Conservation (phyloP, 768 basidiomycete genomes). For the Pulveroboletus ravenelii region DNA sequence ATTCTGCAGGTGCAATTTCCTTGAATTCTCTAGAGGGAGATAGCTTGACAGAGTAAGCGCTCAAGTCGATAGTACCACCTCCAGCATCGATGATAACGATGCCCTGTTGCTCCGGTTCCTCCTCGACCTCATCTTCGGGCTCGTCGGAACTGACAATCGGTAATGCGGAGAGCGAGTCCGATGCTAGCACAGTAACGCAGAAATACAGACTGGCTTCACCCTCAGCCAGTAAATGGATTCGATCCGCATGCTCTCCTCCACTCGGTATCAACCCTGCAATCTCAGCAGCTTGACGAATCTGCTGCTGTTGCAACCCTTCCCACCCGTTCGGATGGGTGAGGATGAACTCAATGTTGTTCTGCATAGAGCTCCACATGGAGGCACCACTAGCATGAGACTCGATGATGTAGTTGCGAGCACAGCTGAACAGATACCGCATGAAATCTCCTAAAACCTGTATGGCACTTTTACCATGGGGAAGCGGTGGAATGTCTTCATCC, state of each 20-base stretch:
- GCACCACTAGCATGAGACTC: constrained; percentile 26
- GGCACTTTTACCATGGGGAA: constrained; percentile 19
- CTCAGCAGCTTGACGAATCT: constrained; percentile 25
- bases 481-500: constrained; percentile 20
- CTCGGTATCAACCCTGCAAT: constrained; percentile 21
- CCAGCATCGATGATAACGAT: constrained; percentile 44
- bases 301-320: constrained; percentile 28
- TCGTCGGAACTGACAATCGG: constrained; percentile 1
- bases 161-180: constrained; percentile 19
- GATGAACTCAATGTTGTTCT: constrained; percentile 19
- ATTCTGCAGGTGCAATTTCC: constrained; percentile 33
- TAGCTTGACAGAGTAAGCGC: constrained; percentile 30
- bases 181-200: constrained; percentile 41
- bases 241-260: constrained; percentile 5
- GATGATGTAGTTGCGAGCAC: constrained; percentile 19
- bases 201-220: constrained; percentile 27
- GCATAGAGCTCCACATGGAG: constrained; percentile 22
- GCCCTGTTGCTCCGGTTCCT: constrained; percentile 27
- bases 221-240: constrained; percentile 25
- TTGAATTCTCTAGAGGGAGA: constrained; percentile 24
- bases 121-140: too few relatives aligned
- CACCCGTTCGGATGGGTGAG: constrained; percentile 31
- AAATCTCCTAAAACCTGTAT: constrained; percentile 25
- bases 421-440: constrained; percentile 24
- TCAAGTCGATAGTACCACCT: constrained; percentile 38